These are phyloP conservation scores for Eruca vesicaria DNA, from an alignment of 441 rosid genomes.

Conservation along the genomic window DNA sequence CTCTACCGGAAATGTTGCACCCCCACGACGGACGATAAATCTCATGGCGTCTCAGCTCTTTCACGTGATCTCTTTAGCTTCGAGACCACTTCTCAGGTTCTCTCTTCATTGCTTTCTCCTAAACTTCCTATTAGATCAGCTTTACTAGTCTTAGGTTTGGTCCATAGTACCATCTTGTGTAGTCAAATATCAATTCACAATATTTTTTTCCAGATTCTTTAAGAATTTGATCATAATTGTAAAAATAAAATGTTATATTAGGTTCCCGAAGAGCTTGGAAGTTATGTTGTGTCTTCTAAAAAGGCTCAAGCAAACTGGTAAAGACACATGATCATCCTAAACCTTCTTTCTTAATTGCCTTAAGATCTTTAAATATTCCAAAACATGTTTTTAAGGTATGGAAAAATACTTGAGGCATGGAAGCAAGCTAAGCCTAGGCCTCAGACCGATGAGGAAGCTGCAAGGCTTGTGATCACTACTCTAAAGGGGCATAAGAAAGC, in stretches of 20 bases:
- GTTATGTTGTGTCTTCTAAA: conserved; percentile 75
- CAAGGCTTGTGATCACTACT: conserved; percentile 56
- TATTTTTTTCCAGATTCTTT: not conserved
- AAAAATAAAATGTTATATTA: conserved; percentile 4
- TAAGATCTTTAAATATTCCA: not conserved
- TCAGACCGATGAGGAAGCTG: conserved; percentile 63
- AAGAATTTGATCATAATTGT: not conserved
- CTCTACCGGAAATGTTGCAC: conserved; percentile 46
- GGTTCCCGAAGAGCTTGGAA: conserved; percentile 73
- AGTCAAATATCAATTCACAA: not conserved
- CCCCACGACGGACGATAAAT: conserved; percentile 44
- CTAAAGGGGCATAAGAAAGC: conserved; percentile 66
- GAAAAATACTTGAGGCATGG: conserved; percentile 81
- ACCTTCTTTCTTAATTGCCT: not conserved
- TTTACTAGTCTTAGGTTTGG: not conserved
- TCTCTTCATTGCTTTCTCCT: not conserved
- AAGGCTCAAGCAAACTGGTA: conserved; percentile 97
- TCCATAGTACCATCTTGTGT: not conserved
- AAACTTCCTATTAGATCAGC: not conserved
- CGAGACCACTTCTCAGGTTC: conserved; percentile 76
- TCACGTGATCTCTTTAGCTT: conserved; percentile 68
- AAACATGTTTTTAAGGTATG: conserved; percentile 58
- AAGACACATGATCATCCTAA: conserved; percentile 29
- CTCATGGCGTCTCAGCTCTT: conserved; percentile 80
- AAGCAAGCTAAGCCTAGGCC: conserved; percentile 74